Conservation (phyloP, 805 yeast species). For the Tetrapisispora namnaoensis region DNA sequence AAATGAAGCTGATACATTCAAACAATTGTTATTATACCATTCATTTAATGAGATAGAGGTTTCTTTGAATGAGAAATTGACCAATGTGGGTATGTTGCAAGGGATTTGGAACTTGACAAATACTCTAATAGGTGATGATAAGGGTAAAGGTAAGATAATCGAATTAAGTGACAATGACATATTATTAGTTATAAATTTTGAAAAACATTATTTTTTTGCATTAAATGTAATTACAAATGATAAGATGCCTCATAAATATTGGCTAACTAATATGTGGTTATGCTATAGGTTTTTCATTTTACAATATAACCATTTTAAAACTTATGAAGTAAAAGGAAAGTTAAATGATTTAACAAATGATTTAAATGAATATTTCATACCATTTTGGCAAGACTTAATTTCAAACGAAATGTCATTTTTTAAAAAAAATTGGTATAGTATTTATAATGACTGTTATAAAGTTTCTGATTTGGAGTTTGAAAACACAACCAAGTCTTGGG, state of each 20-base stretch:
- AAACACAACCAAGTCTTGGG: slow-evolving; percentile 17
- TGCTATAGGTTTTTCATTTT: slow-evolving; percentile 22
- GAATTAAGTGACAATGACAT: slow-evolving; percentile 26
- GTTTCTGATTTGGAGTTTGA: slow-evolving; percentile 15
- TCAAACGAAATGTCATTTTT: slow-evolving; percentile 16
- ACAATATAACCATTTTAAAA: slow-evolving; percentile 16
- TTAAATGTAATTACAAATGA: slow-evolving; percentile 9
- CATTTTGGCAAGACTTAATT: slow-evolving; percentile 25
- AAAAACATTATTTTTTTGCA: slow-evolving; percentile 21
- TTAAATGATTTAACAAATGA: slow-evolving; percentile 14
- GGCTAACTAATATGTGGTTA: slow-evolving; percentile 19
- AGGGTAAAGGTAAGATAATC: slow-evolving; percentile 9
- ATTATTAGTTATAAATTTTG: slow-evolving; percentile 23
- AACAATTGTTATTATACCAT: slow-evolving; percentile 31
- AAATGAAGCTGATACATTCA: slow-evolving; percentile 26
- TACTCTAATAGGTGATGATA: slow-evolving; percentile 9
- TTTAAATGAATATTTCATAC: slow-evolving; percentile 24
- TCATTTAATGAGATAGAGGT: slow-evolving; percentile 15
- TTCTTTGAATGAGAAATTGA: slow-evolving; percentile 28
- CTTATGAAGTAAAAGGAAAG: slow-evolving; percentile 11
- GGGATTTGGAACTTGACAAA: slow-evolving; percentile 29
- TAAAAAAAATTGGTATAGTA: slow-evolving; percentile 16
- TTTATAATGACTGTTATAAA: slow-evolving; percentile 19
- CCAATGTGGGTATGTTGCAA: slow-evolving; percentile 35
- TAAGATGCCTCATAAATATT: slow-evolving; percentile 21